Conservation (phyloP, 2,329 filamentous ascomycete species). For the Raffaelea ambrosiae region DNA sequence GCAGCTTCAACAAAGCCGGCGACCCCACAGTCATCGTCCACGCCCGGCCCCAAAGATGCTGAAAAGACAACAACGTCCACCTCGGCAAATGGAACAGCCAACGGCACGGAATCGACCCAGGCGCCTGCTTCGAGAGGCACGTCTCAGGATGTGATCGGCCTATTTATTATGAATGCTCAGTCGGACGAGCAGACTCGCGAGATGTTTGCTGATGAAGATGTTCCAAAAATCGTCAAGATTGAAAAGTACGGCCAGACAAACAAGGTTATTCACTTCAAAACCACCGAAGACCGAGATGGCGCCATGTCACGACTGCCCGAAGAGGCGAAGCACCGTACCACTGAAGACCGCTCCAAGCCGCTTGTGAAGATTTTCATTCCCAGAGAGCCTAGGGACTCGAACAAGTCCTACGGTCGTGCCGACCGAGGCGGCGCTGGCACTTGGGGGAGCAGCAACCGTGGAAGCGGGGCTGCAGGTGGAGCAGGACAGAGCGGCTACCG, state of each 20-base stretch:
- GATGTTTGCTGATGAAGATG: slow-evolving; percentile 76
- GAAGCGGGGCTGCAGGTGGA: slow-evolving; percentile 42
- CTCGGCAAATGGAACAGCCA: slow-evolving; percentile 44
- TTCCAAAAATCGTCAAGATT: slow-evolving; percentile 67
- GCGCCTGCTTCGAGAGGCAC: slow-evolving; percentile 52
- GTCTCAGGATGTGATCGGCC: slow-evolving; percentile 63
- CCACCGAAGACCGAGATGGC: slow-evolving; percentile 67
- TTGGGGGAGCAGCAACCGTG: slow-evolving; percentile 58
- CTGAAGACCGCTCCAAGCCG: slow-evolving; percentile 68
- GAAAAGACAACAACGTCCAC: slow-evolving; percentile 39
- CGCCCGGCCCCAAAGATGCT: slow-evolving; percentile 42
- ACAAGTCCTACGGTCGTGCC: slow-evolving; percentile 37
- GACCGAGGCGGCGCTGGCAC: slow-evolving; percentile 56
- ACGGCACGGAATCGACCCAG: slow-evolving; percentile 42
- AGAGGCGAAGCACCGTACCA: slow-evolving; percentile 65
- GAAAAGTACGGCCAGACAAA: slow-evolving; percentile 72
- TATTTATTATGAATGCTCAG: slow-evolving; percentile 84
- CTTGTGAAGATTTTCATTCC: slow-evolving; percentile 70
- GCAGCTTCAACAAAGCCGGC: slow-evolving; percentile 30
- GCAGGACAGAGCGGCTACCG: slow-evolving; percentile 65
- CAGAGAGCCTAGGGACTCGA: slow-evolving; percentile 45
- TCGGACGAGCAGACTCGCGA: slow-evolving; percentile 75
- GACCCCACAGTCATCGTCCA: slow-evolving; percentile 34
- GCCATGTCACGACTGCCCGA: slow-evolving; percentile 67
- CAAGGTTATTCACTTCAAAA: slow-evolving; percentile 81